phyloP scores from a whole-genome alignment of 1,284 basidiomycete species.

The Sanghuangporus weigelae region DNA sequence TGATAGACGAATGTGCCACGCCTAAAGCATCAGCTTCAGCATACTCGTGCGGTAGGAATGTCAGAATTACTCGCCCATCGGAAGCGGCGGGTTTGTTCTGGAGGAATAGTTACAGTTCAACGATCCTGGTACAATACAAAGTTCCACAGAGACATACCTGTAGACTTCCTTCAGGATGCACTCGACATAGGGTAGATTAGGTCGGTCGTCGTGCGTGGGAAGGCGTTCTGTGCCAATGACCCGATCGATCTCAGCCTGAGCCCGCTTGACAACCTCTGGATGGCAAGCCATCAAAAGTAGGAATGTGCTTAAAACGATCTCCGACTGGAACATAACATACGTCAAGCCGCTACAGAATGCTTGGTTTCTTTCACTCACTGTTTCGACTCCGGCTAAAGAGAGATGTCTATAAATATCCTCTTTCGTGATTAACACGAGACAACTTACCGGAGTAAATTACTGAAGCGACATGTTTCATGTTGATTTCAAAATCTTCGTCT shows the following conservation, averaged over 20 bases:
- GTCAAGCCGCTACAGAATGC: neutral
- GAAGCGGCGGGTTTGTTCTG: constrained; percentile 12
- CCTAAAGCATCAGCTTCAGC: neutral
- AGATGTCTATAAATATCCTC: neutral
- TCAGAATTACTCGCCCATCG: neutral
- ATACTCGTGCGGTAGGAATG: neutral
- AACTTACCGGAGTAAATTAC: constrained; percentile 7
- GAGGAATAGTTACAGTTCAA: neutral
- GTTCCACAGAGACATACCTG: constrained; percentile 16
- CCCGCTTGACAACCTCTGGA: constrained; percentile 22
- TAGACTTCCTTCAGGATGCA: constrained; percentile 28
- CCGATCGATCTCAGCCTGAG: constrained; percentile 27
- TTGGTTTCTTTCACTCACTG: neutral
- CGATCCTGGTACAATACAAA: neutral
- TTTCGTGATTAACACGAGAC: neutral
- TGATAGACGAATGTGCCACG: constrained; percentile 4
- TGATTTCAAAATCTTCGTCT: constrained; percentile 4
- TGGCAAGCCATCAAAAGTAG: constrained; percentile 26
- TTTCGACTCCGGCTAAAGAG: neutral
- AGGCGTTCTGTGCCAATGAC: constrained; percentile 23
- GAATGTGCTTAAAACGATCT: constrained; percentile 21
- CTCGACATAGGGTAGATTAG: constrained; percentile 25
- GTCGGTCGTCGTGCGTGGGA: constrained; percentile 25
- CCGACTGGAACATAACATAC: constrained; percentile 10
- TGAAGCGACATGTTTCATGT: constrained; percentile 11